phyloP scores from a whole-genome alignment of 1,284 basidiomycete species.

The Lentinula novae-zelandiae region DNA sequence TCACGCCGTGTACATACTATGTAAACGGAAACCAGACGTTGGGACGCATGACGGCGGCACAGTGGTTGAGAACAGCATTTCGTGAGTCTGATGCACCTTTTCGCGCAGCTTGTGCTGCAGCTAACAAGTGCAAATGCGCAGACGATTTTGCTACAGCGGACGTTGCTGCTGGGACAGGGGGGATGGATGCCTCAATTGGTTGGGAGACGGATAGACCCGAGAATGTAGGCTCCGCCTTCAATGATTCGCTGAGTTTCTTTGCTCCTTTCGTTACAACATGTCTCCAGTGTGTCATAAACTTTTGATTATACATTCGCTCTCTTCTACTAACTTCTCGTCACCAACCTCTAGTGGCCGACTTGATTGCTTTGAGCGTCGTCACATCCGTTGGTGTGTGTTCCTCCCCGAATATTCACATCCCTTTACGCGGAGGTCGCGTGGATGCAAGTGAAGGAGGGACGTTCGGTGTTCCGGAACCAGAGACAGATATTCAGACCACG shows the following conservation, averaged over 20 bases:
- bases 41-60: slow-evolving; percentile 16
- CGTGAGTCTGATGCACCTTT: slow-evolving; percentile 10
- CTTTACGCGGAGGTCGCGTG: slow-evolving; percentile 22
- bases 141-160: slow-evolving; percentile 26
- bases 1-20: slow-evolving; percentile 17
- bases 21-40: slow-evolving; percentile 12
- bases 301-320: background rate
- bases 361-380: slow-evolving; percentile 22
- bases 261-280: slow-evolving; percentile 17
- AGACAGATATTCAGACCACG: slow-evolving; percentile 18
- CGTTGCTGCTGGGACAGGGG: slow-evolving; percentile 23
- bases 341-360: slow-evolving; percentile 22
- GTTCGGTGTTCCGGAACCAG: slow-evolving; percentile 26
- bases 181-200: slow-evolving; percentile 24
- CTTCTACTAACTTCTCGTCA: slow-evolving; percentile 8
- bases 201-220: slow-evolving; percentile 24
- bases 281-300: slow-evolving; percentile 10
- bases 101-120: background rate
- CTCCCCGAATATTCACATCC: slow-evolving; percentile 19
- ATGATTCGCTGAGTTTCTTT: slow-evolving; percentile 21
- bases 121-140: background rate
- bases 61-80: slow-evolving; percentile 19
- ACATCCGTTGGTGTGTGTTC: slow-evolving; percentile 21
- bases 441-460: slow-evolving; percentile 21
- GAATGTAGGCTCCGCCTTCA: slow-evolving; percentile 23